Evolutionary conservation across 768 basidiomycete genomes (phyloP), one percentile per base, ranked within the genome.

Genomic region (Gautieria morchelliformis): DNA sequence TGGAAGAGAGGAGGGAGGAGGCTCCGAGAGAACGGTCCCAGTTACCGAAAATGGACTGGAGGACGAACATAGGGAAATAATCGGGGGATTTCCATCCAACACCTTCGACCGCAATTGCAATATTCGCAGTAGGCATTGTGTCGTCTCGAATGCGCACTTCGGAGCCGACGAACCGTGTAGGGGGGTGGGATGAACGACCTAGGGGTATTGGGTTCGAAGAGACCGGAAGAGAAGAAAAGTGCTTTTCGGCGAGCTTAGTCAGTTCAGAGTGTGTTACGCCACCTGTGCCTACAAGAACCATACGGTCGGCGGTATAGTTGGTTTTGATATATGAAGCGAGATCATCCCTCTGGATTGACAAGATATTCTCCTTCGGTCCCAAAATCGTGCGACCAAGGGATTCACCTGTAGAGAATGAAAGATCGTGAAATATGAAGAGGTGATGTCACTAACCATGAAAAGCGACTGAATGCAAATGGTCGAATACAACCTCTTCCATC

Each of bases 21-120:
- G 92, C 83, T 64, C 95, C 96, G 64, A 98, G 84, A 48, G 88
- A 89, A 64, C 96, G 84, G 70, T 99, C 95, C 96, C 96, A 99
- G 82, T 98, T 99, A 61, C 96, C 96, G 73, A 98, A 87, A 73
- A 98, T 91, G 66, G 83, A 85, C 71, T 95, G 91, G 86, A 96
- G 90, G 69, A 92, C 93, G 75, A 97, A 84, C 94, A 99, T 95
- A 60, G 94, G 92, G 84, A 91, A 98, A 79, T 98, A 98, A 74
- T 99, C 96, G 30, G 95, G 93, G 10, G 89, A 93, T 65, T 86
- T 90, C 94, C 95, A 97, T 71, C 92, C 85, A 57, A 95, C 94
- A 70, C 96, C 96, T 70, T 98, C 94, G 47, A 98, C 93, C 32
- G 96, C 92, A 65, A 99, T 87, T 61, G 95, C 95, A 67, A 99